Conservation (phyloP, 148 eudicot genomes). For the Gaultheria prostrata region DNA sequence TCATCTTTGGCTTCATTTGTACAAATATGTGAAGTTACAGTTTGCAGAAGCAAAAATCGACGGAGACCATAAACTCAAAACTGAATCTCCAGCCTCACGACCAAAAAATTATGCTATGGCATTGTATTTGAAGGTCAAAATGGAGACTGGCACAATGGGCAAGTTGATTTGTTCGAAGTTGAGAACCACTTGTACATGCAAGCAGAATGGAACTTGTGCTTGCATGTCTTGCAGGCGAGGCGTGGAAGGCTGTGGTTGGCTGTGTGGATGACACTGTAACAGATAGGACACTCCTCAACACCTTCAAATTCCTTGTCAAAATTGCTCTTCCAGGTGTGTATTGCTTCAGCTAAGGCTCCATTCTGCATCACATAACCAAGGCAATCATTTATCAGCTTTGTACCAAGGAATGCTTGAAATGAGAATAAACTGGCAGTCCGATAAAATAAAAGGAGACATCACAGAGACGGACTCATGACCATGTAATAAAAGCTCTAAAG, state of each 20-base stretch:
- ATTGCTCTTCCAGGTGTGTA: conserved; percentile 86
- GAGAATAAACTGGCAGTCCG: neutral
- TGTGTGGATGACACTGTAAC: conserved; percentile 96
- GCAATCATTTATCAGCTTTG: neutral
- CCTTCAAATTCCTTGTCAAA: conserved; percentile 98
- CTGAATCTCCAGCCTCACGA: conserved; percentile 1
- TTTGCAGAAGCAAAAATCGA: conserved; percentile 1
- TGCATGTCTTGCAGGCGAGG: conserved; percentile 96
- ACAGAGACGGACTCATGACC: neutral
- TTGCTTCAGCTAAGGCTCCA: conserved; percentile 96
- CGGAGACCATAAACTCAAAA: neutral
- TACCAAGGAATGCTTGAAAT: neutral
- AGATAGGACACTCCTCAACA: conserved; percentile 96
- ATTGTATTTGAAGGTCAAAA: conserved; percentile 36
- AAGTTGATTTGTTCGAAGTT: conserved; percentile 91
- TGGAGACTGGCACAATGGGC: conserved; percentile 98
- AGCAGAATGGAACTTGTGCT: conserved; percentile 91
- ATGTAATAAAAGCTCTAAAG: too few species aligned
- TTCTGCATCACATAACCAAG: conserved; percentile 44
- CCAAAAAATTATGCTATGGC: neutral
- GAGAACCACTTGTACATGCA: conserved; percentile 98
- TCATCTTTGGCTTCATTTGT: neutral
- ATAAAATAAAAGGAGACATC: neutral
- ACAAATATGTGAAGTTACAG: neutral
- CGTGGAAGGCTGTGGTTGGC: conserved; percentile 85